Conservation (phyloP, 768 basidiomycete species). For the Tubosaeta sp. region DNA sequence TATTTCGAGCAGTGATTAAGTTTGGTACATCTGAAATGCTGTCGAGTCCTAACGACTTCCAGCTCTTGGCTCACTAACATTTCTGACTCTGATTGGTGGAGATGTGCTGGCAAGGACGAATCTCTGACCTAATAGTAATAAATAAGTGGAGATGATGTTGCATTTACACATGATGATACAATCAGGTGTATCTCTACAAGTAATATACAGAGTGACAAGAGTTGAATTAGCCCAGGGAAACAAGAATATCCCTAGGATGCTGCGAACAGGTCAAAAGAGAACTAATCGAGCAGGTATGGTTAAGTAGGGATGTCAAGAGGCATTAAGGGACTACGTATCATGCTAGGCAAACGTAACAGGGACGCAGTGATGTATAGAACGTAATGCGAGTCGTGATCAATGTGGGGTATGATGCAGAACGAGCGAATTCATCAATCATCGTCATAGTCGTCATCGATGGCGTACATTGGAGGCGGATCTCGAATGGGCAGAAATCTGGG, state of each 20-base stretch:
- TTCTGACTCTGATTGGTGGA: too few species aligned
- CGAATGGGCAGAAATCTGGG: slow-evolving; percentile 13
- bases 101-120: too few species aligned
- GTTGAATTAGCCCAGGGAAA: too few species aligned
- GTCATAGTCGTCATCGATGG: slow-evolving; percentile 26
- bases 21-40: too few species aligned
- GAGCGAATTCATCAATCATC: slow-evolving; percentile 5
- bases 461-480: slow-evolving; percentile 16
- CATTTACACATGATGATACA: slow-evolving; percentile 3
- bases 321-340: slow-evolving; percentile 12
- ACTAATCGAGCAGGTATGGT: slow-evolving; percentile 5
- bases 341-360: not conserved
- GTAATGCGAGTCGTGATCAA: not conserved
- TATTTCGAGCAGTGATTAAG: not conserved
- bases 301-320: not conserved
- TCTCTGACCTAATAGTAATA: not conserved
- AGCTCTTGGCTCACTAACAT: too few species aligned
- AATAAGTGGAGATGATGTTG: not conserved
- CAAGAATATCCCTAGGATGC: not conserved
- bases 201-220: slow-evolving; percentile 4
- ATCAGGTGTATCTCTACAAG: slow-evolving; percentile 1
- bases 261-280: not conserved
- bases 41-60: too few species aligned
- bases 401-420: slow-evolving; percentile 14
- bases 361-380: slow-evolving; percentile 5